Conservation (phyloP, 2,329 filamentous ascomycete species). For the Coniochaeta prunicola region DNA sequence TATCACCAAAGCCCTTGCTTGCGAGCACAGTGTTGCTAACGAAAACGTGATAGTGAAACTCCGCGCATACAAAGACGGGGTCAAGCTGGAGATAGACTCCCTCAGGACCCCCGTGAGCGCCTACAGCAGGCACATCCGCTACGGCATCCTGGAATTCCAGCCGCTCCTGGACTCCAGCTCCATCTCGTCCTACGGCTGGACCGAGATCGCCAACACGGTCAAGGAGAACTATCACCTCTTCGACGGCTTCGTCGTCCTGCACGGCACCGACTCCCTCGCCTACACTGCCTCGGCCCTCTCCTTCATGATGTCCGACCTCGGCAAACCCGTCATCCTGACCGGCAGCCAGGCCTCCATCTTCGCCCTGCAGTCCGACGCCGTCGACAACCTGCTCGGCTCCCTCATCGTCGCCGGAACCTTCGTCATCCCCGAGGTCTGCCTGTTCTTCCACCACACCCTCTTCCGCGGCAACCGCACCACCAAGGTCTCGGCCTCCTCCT, state of each 20-base stretch:
- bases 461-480: slow-evolving; percentile 84
- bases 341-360: slow-evolving; percentile 81
- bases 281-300: slow-evolving; percentile 87
- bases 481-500: slow-evolving; percentile 80
- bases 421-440: slow-evolving; percentile 84
- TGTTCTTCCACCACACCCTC: slow-evolving; percentile 89
- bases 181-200: slow-evolving; percentile 81
- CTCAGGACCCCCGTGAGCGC: slow-evolving; percentile 74
- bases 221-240: slow-evolving; percentile 80
- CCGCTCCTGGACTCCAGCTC: slow-evolving; percentile 84
- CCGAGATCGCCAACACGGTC: slow-evolving; percentile 73
- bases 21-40: too few species aligned
- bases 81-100: slow-evolving; percentile 50
- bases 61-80: slow-evolving; percentile 42
- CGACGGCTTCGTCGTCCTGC: slow-evolving; percentile 85
- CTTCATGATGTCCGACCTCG: slow-evolving; percentile 87
- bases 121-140: slow-evolving; percentile 75
- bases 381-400: slow-evolving; percentile 82
- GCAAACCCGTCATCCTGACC: slow-evolving; percentile 85
- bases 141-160: slow-evolving; percentile 76
- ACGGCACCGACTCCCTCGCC: slow-evolving; percentile 83
- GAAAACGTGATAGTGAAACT: slow-evolving; percentile 33
- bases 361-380: slow-evolving; percentile 82
- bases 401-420: slow-evolving; percentile 89
- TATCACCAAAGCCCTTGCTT: too few species aligned